A percentile compares a stretch with the other conserved stretches of the same genome.
Evolutionary conservation across 1,139 yeast genomes (phyloP).

Genomic region (Nakaseomyces glabratus): DNA sequence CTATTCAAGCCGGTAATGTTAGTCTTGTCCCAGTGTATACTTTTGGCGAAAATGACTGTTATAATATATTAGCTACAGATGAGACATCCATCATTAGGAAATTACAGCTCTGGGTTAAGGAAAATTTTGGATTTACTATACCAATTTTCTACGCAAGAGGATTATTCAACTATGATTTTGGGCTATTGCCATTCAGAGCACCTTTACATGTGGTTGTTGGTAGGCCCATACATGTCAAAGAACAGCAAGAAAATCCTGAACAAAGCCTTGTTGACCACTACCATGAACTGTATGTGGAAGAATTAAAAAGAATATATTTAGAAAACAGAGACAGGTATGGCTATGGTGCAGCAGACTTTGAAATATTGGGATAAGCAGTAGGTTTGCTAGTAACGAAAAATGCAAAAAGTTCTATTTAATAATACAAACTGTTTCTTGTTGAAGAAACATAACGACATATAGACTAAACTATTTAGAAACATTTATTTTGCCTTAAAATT

Average conservation of each 20-base stretch:
- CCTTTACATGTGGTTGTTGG: conserved; percentile 80
- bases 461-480: too few species aligned
- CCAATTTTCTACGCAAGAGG: conserved; percentile 94
- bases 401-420: too few species aligned
- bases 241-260: conserved; percentile 40
- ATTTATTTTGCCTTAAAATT: too few species aligned
- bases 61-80: conserved; percentile 51
- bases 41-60: conserved; percentile 85
- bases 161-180: conserved; percentile 84
- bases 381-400: too few species aligned
- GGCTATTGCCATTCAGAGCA: conserved; percentile 75
- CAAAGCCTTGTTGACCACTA: conserved; percentile 53
- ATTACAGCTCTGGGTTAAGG: conserved; percentile 66
- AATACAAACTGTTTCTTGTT: conserved; percentile 2
- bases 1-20: conserved; percentile 70
- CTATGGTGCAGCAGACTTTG: conserved; percentile 38
- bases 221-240: conserved; percentile 58
- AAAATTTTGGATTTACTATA: conserved; percentile 66
- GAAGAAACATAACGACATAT: background rate
- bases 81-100: conserved; percentile 44
- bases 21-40: conserved; percentile 80
- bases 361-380: conserved; percentile 22
- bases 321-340: conserved; percentile 58
- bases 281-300: conserved; percentile 64
- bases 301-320: conserved; percentile 55